These are phyloP conservation scores for Lomentospora prolificans DNA, from an alignment of 2,329 filamentous ascomycete genomes.

Conservation along the genomic window DNA sequence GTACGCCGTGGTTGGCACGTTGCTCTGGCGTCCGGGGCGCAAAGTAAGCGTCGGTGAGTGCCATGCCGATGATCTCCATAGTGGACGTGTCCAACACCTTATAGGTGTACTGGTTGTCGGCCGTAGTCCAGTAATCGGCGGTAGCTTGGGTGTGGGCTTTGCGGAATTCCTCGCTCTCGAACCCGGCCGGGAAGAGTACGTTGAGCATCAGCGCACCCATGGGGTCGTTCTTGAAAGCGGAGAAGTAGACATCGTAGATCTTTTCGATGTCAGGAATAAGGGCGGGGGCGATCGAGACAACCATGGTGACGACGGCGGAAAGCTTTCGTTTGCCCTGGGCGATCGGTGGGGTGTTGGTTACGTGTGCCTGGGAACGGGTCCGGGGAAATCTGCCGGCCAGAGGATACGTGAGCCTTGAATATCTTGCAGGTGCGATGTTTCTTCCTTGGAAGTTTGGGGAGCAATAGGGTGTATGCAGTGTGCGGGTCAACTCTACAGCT, in stretches of 20 bases:
- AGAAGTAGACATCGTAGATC: conserved; percentile 37
- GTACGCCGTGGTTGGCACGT: conserved; percentile 31
- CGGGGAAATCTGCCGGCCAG: not conserved
- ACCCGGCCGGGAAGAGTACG: conserved; percentile 28
- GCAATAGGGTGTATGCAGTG: no score
- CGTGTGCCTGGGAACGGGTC: not conserved
- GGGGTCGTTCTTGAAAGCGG: conserved; percentile 28
- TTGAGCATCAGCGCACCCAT: conserved; percentile 30
- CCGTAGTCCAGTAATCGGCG: conserved; percentile 27
- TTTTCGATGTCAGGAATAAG: conserved; percentile 34
- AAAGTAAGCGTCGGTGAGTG: conserved; percentile 32
- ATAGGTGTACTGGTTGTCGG: conserved; percentile 32
- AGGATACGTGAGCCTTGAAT: not conserved
- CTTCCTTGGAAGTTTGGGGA: no score
- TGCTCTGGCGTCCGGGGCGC: conserved; percentile 27
- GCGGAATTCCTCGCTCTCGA: conserved; percentile 26
- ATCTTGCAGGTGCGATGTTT: not conserved
- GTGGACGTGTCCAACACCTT: conserved; percentile 35
- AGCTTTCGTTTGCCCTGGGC: not conserved
- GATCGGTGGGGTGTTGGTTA: conserved; percentile 1
- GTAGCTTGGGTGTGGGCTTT: conserved; percentile 31
- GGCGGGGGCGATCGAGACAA: conserved; percentile 32
- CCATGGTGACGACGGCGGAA: conserved; percentile 20
- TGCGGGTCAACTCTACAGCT: not conserved
- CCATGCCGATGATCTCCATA: conserved; percentile 35